These are phyloP conservation scores for Entrophospora sp. DNA, from an alignment of 192 early-diverging fungal genomes.

Conservation along the genomic window DNA sequence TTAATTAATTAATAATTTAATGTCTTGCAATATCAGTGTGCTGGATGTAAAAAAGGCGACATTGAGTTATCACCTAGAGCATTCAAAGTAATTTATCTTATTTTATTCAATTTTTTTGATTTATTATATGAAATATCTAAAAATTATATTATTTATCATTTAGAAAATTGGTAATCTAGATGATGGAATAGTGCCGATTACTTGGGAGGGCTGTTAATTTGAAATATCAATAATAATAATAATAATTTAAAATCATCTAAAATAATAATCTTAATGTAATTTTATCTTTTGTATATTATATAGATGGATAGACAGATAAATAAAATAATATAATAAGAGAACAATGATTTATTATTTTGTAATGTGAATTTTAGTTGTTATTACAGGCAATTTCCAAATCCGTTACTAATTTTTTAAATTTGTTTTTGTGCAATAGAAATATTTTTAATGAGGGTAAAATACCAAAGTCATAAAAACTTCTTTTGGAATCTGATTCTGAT, in stretches of 20 bases:
- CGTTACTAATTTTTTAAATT: constrained; percentile 38
- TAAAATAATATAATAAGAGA: not conserved
- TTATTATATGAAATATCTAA: not conserved
- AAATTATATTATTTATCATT: too few species aligned
- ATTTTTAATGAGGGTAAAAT: constrained; percentile 63
- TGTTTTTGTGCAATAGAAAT: constrained; percentile 49
- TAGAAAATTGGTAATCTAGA: constrained; percentile 26
- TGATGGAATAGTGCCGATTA: constrained; percentile 25
- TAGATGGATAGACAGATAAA: not conserved
- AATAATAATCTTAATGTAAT: too few species aligned
- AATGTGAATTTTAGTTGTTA: too few species aligned
- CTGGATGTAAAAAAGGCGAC: constrained; percentile 29
- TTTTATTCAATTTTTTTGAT: not conserved
- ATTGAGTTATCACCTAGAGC: constrained; percentile 29
- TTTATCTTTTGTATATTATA: too few species aligned
- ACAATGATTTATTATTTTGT: not conserved
- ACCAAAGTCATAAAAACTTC: constrained; percentile 80
- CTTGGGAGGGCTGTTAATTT: constrained; percentile 26
- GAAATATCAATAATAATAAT: too few species aligned
- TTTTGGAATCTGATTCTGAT: constrained; percentile 61
- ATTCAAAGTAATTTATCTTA: constrained; percentile 17
- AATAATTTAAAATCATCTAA: too few species aligned
- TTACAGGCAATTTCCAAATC: constrained; percentile 11
- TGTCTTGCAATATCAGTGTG: constrained; percentile 20
- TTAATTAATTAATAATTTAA: not conserved